These are phyloP conservation scores for Neoscytalidium dimidiatum DNA, from an alignment of 2,329 filamentous ascomycete genomes.

Conservation along the genomic window DNA sequence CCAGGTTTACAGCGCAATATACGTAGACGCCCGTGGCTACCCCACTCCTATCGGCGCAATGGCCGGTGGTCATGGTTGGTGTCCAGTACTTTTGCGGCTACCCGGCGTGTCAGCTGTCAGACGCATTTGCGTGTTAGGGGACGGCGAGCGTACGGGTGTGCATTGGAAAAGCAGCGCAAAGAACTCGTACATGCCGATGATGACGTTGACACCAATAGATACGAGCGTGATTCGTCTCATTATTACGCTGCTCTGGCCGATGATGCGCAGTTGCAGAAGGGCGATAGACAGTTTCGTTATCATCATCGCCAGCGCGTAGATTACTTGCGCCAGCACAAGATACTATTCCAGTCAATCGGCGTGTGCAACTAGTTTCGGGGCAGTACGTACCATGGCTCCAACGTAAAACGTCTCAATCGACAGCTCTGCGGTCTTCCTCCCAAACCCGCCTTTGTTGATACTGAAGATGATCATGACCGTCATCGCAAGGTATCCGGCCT, in stretches of 20 bases:
- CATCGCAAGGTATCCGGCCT: background rate
- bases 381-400: background rate
- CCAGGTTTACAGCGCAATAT: background rate
- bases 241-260: background rate
- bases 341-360: background rate
- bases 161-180: slow-evolving; percentile 12
- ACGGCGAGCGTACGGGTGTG: background rate
- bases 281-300: slow-evolving; percentile 8
- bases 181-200: slow-evolving; percentile 2
- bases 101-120: background rate
- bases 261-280: slow-evolving; percentile 7
- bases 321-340: background rate
- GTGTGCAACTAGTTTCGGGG: background rate
- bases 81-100: background rate
- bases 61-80: background rate
- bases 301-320: background rate
- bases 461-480: background rate
- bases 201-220: slow-evolving; percentile 3
- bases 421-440: background rate
- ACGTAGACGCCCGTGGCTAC: slow-evolving; percentile 6
- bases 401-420: background rate
- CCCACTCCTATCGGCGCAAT: background rate
- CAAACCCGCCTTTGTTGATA: background rate
- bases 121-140: background rate
- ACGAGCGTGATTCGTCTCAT: background rate